Percentiles rank a stretch among this genome's conserved stretches.
Evolutionary conservation across 768 basidiomycete species (phyloP).

Genomic region (Leccinum truebloodii): DNA sequence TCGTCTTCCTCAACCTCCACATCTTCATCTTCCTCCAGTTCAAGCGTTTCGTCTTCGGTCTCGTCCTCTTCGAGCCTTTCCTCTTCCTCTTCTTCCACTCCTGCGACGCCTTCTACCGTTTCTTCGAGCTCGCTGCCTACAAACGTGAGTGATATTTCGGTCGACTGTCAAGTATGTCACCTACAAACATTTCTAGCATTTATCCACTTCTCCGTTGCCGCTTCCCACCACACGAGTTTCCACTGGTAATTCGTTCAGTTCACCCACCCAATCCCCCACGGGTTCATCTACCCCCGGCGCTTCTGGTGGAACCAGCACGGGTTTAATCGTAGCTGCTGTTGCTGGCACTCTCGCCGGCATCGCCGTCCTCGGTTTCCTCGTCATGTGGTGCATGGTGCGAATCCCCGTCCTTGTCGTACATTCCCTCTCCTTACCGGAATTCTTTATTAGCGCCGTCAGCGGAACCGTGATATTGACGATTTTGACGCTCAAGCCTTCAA

Average conservation of each 20-base stretch:
- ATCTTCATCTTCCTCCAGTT: slow-evolving; percentile 8
- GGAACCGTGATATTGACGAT: slow-evolving; percentile 37
- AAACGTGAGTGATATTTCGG: slow-evolving; percentile 22
- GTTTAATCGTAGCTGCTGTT: slow-evolving; percentile 41
- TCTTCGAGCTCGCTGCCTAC: neutral
- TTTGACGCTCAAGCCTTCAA: slow-evolving; percentile 63
- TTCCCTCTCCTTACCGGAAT: slow-evolving; percentile 8
- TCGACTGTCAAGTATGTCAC: neutral
- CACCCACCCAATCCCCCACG: slow-evolving; percentile 13
- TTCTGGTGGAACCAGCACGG: slow-evolving; percentile 35
- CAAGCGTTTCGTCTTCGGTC: slow-evolving; percentile 10
- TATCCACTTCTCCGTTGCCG: neutral
- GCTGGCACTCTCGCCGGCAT: slow-evolving; percentile 49
- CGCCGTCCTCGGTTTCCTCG: slow-evolving; percentile 38
- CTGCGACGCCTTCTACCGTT: slow-evolving; percentile 8
- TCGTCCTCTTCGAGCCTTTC: slow-evolving; percentile 7
- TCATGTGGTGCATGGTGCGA: slow-evolving; percentile 51
- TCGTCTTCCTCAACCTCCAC: slow-evolving; percentile 7
- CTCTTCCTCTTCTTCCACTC: slow-evolving; percentile 4
- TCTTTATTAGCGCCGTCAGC: slow-evolving; percentile 42
- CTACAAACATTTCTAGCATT: neutral
- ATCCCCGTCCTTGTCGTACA: neutral
- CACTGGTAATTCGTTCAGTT: neutral
- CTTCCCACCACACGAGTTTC: neutral
- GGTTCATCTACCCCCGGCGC: slow-evolving; percentile 35